These are phyloP conservation scores for Megacollybia marginata DNA, from an alignment of 768 basidiomycete species.

Conservation along the genomic window DNA sequence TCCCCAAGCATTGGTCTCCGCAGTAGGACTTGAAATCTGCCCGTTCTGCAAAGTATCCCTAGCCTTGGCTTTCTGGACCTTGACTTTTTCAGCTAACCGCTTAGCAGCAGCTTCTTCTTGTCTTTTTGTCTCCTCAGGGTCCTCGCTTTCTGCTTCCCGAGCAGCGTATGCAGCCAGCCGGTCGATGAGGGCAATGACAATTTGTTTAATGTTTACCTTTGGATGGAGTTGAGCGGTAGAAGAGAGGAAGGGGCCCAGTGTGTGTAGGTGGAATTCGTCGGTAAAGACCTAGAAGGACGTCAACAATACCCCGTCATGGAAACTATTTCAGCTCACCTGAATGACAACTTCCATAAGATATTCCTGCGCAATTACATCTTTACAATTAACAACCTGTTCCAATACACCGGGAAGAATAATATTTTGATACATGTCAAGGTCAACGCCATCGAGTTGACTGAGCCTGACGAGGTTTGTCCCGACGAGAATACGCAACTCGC, in stretches of 20 bases:
- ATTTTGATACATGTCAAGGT: constrained; percentile 82
- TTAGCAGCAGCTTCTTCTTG: constrained; percentile 92
- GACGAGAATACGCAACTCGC: constrained; percentile 91
- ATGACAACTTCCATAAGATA: constrained; percentile 99
- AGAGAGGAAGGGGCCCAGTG: constrained; percentile 92
- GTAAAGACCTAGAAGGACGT: constrained; percentile 66
- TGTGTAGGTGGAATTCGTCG: constrained; percentile 95
- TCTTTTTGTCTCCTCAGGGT: constrained; percentile 87
- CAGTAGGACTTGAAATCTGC: constrained; percentile 16
- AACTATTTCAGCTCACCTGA: constrained; percentile 50
- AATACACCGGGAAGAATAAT: constrained; percentile 87
- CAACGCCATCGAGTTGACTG: constrained; percentile 93
- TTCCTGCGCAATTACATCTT: constrained; percentile 97
- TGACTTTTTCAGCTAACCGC: constrained; percentile 82
- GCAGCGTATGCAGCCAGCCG: constrained; percentile 94
- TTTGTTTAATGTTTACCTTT: constrained; percentile 97
- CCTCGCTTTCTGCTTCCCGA: constrained; percentile 93
- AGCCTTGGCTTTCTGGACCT: constrained; percentile 56
- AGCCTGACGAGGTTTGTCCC: constrained; percentile 96
- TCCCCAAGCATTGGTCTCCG: constrained; percentile 40
- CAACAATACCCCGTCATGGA: neutral
- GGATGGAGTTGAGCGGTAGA: constrained; percentile 96
- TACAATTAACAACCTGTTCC: constrained; percentile 97
- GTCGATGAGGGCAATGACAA: constrained; percentile 97
- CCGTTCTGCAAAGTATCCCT: constrained; percentile 39